phyloP scores from a whole-genome alignment of 192 early-diverging fungal species.

The Helicostylum pulchrum region DNA sequence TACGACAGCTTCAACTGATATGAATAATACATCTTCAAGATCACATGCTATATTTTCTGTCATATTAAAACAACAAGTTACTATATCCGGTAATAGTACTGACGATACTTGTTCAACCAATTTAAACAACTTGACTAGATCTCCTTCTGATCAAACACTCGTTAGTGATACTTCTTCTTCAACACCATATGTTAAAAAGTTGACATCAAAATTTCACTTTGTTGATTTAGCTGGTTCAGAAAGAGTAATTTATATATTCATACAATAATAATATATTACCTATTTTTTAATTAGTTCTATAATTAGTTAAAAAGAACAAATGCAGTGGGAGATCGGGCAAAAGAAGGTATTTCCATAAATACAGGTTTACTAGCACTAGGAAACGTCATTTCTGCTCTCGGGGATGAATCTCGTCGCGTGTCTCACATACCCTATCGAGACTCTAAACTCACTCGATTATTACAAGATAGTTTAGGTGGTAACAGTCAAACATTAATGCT shows the following conservation, averaged over 20 bases:
- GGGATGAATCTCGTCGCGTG: constrained; percentile 62
- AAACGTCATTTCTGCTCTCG: constrained; percentile 95
- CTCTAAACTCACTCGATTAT: constrained; percentile 91
- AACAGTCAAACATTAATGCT: constrained; percentile 91
- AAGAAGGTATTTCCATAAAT: constrained; percentile 97
- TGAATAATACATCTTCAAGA: constrained; percentile 92
- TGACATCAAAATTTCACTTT: constrained; percentile 88
- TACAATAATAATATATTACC: neutral
- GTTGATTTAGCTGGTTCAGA: constrained; percentile 99
- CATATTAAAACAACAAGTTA: constrained; percentile 71
- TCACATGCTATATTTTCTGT: constrained; percentile 98
- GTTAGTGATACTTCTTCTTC: neutral
- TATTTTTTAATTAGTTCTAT: neutral
- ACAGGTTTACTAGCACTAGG: constrained; percentile 91
- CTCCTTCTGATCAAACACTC: neutral
- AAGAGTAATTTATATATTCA: constrained; percentile 47
- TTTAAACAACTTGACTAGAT: neutral
- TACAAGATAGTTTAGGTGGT: constrained; percentile 95
- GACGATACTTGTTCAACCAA: neutral
- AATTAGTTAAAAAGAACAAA: constrained; percentile 83
- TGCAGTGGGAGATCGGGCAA: constrained; percentile 88
- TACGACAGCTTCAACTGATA: constrained; percentile 89
- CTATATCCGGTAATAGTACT: constrained; percentile 31
- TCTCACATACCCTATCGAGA: constrained; percentile 94
- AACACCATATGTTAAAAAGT: neutral